Evolutionary conservation across 768 basidiomycete genomes (phyloP), one percentile per base, ranked within the genome.

Genomic region (Kondoa subrosea): DNA sequence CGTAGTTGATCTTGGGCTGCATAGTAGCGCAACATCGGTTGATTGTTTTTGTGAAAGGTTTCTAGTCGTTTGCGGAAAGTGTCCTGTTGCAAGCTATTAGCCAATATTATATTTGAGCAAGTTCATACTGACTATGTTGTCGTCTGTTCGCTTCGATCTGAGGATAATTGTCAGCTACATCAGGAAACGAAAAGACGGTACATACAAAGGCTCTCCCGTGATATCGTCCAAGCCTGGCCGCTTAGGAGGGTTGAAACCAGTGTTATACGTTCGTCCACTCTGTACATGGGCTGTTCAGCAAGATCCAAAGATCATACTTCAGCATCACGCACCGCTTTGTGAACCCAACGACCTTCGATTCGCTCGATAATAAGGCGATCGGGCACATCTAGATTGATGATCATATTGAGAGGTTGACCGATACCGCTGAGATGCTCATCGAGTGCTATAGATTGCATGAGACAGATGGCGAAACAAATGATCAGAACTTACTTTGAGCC

Each of bases 221-320:
- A 84, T 78, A 73, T 95, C 89, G 78, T 95, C 91, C 64, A 82
- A 79, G 0, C 91, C 89, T 3, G 84, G 80, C 1, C 86, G 82
- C 72, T 84, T 85, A 17, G 91, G 91, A 16, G 81, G 85, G 77
- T 91, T 93, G 78, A 89, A 93, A 4, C 85, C 85, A 62, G 70
- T 72, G 77, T 91, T 93, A 80, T 95, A 95, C 15, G 92, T 85
- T 15, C 91, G 83, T 17, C 91, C 91, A 0, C 89, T 91, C 4
- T 88, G 84, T 16, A 86, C 80, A 75, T 93, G 91, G 27, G 21
- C 40, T 50, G 40, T 50, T 8, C 8, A 92, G 82, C 87, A 86
- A 92, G 56, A 25, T 0, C n/a, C 34, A 21, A 14, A 15, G 25
- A 32, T 8, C 26, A 16, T 27, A 25, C 4, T 3, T 3, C 26